phyloP scores from a whole-genome alignment of 1,139 yeast genomes.

The Kluyveromyces sp. region DNA sequence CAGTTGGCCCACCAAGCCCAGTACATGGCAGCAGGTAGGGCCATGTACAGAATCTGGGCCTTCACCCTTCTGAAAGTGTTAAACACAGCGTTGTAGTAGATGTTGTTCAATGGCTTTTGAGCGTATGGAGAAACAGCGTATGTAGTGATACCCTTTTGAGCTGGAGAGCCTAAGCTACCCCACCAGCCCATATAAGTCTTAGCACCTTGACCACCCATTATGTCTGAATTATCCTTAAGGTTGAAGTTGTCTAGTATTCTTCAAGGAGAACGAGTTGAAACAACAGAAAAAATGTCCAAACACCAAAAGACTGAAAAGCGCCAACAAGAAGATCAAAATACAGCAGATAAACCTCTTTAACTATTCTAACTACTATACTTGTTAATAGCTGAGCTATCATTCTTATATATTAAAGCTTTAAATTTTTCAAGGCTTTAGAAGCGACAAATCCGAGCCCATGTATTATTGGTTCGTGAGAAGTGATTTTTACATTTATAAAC shows the following conservation, averaged over 20 bases:
- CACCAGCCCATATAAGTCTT: constrained; percentile 95
- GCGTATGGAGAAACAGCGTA: constrained; percentile 93
- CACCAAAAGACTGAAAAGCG: not conserved
- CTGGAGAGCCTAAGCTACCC: constrained; percentile 81
- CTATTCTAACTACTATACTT: not conserved
- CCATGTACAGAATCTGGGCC: constrained; percentile 73
- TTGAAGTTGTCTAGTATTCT: not conserved
- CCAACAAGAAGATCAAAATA: no score
- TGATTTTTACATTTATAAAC: not conserved
- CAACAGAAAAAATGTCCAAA: no score
- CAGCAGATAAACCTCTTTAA: not conserved
- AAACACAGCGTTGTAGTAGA: constrained; percentile 78
- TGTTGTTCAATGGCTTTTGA: constrained; percentile 86
- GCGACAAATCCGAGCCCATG: constrained; percentile 4
- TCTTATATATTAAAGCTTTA: not conserved
- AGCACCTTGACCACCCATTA: constrained; percentile 61
- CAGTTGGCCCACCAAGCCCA: constrained; percentile 87
- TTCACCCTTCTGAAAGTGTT: constrained; percentile 93
- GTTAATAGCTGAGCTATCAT: not conserved
- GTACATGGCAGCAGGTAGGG: constrained; percentile 70
- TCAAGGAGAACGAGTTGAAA: not conserved
- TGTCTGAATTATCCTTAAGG: constrained; percentile 1
- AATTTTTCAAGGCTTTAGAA: not conserved
- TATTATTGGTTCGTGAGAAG: constrained; percentile 4
- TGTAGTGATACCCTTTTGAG: constrained; percentile 77